Percentiles rank a stretch among this genome's conserved stretches.
Evolutionary conservation across 768 basidiomycete species (phyloP).

Genomic region (Fibroporia radiculosa): DNA sequence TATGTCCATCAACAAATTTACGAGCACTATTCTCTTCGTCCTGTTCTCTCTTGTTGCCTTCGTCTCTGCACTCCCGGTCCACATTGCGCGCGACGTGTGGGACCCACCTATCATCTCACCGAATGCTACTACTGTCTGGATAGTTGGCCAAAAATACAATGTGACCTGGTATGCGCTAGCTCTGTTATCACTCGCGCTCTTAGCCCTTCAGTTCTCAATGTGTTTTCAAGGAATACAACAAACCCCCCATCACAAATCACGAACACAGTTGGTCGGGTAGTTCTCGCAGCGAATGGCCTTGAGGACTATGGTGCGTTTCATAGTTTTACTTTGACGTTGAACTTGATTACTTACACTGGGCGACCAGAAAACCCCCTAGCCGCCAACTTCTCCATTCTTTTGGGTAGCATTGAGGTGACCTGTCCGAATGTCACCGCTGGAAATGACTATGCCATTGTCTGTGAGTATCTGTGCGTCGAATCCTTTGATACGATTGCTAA

Average conservation of each 20-base stretch:
- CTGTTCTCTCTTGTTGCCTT: conserved; percentile 18
- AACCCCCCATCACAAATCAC: conserved; percentile 34
- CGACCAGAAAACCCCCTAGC: conserved; percentile 25
- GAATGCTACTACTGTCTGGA: conserved; percentile 34
- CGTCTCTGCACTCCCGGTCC: conserved; percentile 26
- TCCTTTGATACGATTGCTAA: no score
- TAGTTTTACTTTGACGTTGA: background rate
- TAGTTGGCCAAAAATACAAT: conserved; percentile 33
- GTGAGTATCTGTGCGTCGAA: conserved; percentile 25
- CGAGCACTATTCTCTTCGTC: conserved; percentile 15
- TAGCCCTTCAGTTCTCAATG: background rate
- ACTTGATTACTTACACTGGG: no score
- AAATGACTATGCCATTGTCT: conserved; percentile 30
- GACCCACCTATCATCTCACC: conserved; percentile 42
- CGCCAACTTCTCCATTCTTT: conserved; percentile 28
- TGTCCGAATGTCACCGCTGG: conserved; percentile 30
- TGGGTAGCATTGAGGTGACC: conserved; percentile 27
- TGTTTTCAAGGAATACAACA: conserved; percentile 28
- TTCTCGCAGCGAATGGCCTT: conserved; percentile 21
- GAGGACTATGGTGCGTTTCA: conserved; percentile 24
- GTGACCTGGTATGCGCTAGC: conserved; percentile 46
- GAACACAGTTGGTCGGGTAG: conserved; percentile 23
- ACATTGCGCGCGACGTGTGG: conserved; percentile 34
- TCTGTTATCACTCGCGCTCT: background rate
- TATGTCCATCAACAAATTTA: conserved; percentile 19